Conservation (phyloP, 495 filamentous ascomycete species). For the Pseudomonodictys pantanalensis region DNA sequence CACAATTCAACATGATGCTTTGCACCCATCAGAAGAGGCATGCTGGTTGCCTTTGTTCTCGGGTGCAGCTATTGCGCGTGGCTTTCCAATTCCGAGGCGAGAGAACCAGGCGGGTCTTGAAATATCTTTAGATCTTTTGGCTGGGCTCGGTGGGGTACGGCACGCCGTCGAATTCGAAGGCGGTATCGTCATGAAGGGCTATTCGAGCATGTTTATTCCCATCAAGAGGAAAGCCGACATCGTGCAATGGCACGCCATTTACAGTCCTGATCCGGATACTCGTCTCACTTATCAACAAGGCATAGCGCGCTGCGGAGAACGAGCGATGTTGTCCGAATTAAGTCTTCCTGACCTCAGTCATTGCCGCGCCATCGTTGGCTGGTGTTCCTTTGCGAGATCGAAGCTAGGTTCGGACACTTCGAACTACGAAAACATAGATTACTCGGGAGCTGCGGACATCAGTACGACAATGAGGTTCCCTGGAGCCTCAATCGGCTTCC, state of each 20-base stretch:
- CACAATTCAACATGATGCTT: neutral
- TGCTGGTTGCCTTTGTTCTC: slow-evolving; percentile 34
- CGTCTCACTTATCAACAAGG: slow-evolving; percentile 26
- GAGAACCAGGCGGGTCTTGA: slow-evolving; percentile 30
- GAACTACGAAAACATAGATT: slow-evolving; percentile 30
- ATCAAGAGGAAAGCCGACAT: slow-evolving; percentile 7
- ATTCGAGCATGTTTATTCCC: slow-evolving; percentile 32
- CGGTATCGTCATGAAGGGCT: slow-evolving; percentile 33
- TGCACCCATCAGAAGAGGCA: slow-evolving; percentile 6
- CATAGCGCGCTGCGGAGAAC: neutral
- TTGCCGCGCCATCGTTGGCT: slow-evolving; percentile 34
- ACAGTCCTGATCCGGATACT: slow-evolving; percentile 6
- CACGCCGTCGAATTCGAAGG: slow-evolving; percentile 31
- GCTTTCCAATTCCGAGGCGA: slow-evolving; percentile 28
- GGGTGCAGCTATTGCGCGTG: slow-evolving; percentile 28
- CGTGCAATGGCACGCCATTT: slow-evolving; percentile 36
- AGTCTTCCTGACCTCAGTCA: slow-evolving; percentile 2
- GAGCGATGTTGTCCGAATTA: slow-evolving; percentile 11
- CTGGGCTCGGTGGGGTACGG: slow-evolving; percentile 27
- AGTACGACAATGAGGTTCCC: neutral
- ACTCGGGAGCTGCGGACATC: slow-evolving; percentile 26
- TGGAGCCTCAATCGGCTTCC: slow-evolving; percentile 26
- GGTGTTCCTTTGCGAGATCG: slow-evolving; percentile 20
- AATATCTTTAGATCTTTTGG: slow-evolving; percentile 26
- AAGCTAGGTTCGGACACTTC: slow-evolving; percentile 15